Evolutionary conservation across 805 yeast species (phyloP), one percentile per base, ranked within the genome.

Genomic region (Cyberlindnera euphorbiiphila): DNA sequence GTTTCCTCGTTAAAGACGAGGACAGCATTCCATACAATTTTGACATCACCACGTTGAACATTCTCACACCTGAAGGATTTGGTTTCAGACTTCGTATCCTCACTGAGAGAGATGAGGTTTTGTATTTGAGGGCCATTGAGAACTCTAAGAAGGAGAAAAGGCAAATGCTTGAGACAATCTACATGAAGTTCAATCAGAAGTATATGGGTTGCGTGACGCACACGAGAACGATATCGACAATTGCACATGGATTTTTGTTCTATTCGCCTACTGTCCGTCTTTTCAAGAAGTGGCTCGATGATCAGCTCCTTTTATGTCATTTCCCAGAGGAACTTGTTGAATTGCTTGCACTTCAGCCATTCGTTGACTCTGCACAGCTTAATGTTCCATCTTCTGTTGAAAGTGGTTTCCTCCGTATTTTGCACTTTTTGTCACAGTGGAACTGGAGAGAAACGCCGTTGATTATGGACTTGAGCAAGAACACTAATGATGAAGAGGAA

Each of bases 381-480:
- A 70, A 77, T 1, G 72, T 77, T 2, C 98, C 98, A 4, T 76
- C 81, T 19, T 79, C 91, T 38, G 78, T 82, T 8, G 81, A 78
- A 45, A 72, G 82, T 38, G 98, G 96, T 6, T 87, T 93, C 56
- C 64, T 85, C 41, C 79, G 93, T 42, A 72, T 81, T 10, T 57
- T 93, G 25, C 66, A 74, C 32, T 85, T 82, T 51, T 59, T 93
- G 30, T 72, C 95, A 18, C 63, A 62, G 29, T 93, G 98, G 98
- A 88, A 93, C 59, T 93, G 98, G 98, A 82, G 76, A 51, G 94
- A 85, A 45, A 87, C 82, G 32, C 83, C 96, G 1, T 63, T 93
- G 43, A 74, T 89, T 37, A 62, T 93, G 43, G 97, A 93, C 53
- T 63, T 86, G 48, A 78, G 81, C 11, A 78, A 69, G 40, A 74